Base-by-base conservation (phyloP, 2,329 filamentous ascomycete genomes). In the Xylaria polymorpha region DNA sequence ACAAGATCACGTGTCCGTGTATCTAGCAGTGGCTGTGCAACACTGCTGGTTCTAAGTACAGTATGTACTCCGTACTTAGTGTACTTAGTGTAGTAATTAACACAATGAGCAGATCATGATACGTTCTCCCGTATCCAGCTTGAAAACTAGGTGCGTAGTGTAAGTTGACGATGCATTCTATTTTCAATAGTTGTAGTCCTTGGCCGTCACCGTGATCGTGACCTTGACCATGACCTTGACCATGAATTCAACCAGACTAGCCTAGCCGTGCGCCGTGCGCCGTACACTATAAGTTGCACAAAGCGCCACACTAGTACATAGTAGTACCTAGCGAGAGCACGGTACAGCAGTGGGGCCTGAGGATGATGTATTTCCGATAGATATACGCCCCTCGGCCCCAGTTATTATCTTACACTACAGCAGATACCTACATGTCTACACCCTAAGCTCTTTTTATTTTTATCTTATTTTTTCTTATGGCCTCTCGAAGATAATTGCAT, bases 1-100 rank as follows among this genome's bases (percentile, higher is more conserved):
- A 15, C 15, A 14, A 41, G 37, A 43, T 70, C 68, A 70, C 68
- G 68, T 70, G 68, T 6, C 50, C 41, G 6, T 6, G 18, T 60
- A n/a, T 55, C 41, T 14, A 25, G 18, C 22, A 50, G 67, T 69
- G 67, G 67, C 67, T 69, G 67, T 67, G 67, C 67, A 64, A 35
- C 29, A 18, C 20, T 44, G 22, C 35, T 14, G 1, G 6, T 37
- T 6, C 4, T 37, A 50, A 46, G 48, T 53, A 44, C 29, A 29
- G 14, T 37, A 55, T 4, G 5, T 51, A 51, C 20, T 18, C 29
- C 20, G 41, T 48, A 29, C 18, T 29, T 22, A 5, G 32, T 46
- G 39, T 9, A 48, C 29, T 39, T 20, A 39, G 15, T 14, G 15
- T 48, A 14, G 37, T 3, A 22, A 35, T 22, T 32, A 9, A 18